phyloP scores from a whole-genome alignment of 2,329 filamentous ascomycete species.

The Colletotrichum tropicale region DNA sequence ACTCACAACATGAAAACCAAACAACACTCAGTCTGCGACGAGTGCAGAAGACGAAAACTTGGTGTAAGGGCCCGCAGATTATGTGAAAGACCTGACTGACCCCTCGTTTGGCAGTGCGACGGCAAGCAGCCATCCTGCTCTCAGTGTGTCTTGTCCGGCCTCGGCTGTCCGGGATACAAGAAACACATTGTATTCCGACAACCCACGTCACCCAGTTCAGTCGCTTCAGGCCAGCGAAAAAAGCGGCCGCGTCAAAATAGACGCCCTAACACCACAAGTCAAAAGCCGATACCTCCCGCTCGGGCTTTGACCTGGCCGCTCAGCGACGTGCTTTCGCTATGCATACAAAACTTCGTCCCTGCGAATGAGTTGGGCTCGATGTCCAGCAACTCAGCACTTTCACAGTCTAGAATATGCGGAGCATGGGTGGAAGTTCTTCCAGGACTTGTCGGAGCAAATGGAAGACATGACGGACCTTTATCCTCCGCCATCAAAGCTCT shows the following conservation, averaged over 20 bases:
- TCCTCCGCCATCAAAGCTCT: constrained; percentile 36
- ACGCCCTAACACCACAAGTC: background rate
- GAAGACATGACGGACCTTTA: constrained; percentile 24
- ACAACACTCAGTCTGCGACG: background rate
- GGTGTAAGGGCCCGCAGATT: background rate
- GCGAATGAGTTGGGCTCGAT: background rate
- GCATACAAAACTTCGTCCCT: constrained; percentile 26
- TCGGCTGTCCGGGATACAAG: constrained; percentile 27
- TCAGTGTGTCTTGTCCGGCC: constrained; percentile 23
- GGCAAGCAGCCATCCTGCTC: constrained; percentile 27
- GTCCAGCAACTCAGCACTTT: background rate
- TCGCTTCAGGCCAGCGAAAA: background rate
- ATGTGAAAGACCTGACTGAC: background rate
- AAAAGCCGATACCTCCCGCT: background rate
- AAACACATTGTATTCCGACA: constrained; percentile 27
- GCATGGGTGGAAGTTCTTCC: constrained; percentile 44
- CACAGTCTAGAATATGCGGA: constrained; percentile 42
- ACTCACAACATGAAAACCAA: background rate
- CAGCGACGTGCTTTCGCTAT: constrained; percentile 26
- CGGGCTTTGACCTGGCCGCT: constrained; percentile 24
- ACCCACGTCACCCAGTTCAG: background rate
- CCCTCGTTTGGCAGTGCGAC: constrained; percentile 24
- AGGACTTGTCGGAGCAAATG: constrained; percentile 23
- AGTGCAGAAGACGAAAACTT: background rate
- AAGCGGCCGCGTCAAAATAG: background rate